A percentile compares a stretch with the other conserved stretches of the same genome.
phyloP scores from a whole-genome alignment of 441 rosid genomes.

The Theobroma grandiflorum region DNA sequence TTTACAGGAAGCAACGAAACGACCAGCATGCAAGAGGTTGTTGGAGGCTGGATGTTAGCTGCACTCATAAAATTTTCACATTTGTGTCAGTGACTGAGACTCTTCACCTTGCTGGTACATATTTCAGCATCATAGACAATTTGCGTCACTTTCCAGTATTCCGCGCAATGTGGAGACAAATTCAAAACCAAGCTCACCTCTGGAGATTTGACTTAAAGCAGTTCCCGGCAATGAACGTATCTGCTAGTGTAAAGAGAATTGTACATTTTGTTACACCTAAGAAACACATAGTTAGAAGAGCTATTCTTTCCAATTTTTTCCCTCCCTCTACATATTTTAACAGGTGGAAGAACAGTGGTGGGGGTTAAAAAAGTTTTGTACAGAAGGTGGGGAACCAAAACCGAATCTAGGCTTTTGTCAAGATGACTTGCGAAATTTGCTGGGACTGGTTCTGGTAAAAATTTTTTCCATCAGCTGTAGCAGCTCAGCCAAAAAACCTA shows the following conservation, averaged over 20 bases:
- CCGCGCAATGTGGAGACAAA: background rate
- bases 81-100: background rate
- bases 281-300: slow-evolving; percentile 29
- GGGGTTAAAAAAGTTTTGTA: slow-evolving; percentile 34
- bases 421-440: slow-evolving; percentile 22
- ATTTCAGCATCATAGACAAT: slow-evolving; percentile 2
- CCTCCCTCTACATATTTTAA: slow-evolving; percentile 26
- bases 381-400: slow-evolving; percentile 34
- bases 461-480: background rate
- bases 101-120: background rate
- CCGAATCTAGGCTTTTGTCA: slow-evolving; percentile 25
- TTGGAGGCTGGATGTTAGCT: slow-evolving; percentile 6
- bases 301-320: slow-evolving; percentile 13
- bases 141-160: background rate
- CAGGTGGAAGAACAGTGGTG: slow-evolving; percentile 24
- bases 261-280: slow-evolving; percentile 35
- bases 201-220: slow-evolving; percentile 14
- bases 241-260: slow-evolving; percentile 42
- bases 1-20: background rate
- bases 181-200: slow-evolving; percentile 9
- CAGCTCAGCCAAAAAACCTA: slow-evolving; percentile 4
- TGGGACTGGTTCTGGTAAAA: background rate
- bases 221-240: slow-evolving; percentile 21
- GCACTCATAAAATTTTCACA: background rate
- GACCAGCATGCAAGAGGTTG: slow-evolving; percentile 4